Percentiles rank a stretch among this genome's conserved stretches.
These are phyloP conservation scores for Phytophthora fragariae DNA, from an alignment of 352 stramenopile genomes.

Conservation along the genomic window DNA sequence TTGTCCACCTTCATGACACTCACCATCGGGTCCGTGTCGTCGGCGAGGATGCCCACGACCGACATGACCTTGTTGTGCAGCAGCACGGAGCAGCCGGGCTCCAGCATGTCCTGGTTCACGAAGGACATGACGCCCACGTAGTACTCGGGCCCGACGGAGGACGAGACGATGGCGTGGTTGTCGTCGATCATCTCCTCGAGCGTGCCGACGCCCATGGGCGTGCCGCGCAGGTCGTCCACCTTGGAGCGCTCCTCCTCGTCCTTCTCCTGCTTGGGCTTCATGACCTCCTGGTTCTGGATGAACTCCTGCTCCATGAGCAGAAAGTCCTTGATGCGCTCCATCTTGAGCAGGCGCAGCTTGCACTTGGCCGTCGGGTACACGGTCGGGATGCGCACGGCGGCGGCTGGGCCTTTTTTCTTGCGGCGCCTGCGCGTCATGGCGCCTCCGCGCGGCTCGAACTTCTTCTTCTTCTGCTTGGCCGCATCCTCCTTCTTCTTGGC, in stretches of 20 bases:
- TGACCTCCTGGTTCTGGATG: slow-evolving; percentile 99
- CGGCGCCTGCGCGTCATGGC: slow-evolving; percentile 89
- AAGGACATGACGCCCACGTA: slow-evolving; percentile 99
- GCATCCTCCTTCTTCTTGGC: slow-evolving; percentile 93
- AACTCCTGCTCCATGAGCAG: slow-evolving; percentile 99
- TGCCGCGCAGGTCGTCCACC: slow-evolving; percentile 98
- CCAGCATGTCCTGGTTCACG: slow-evolving; percentile 99
- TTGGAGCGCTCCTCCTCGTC: slow-evolving; percentile 99
- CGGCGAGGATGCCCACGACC: slow-evolving; percentile 98
- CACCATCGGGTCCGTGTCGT: slow-evolving; percentile 99
- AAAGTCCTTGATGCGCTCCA: slow-evolving; percentile 99
- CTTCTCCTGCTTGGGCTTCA: slow-evolving; percentile 99
- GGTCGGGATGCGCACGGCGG: slow-evolving; percentile 88
- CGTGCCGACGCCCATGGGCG: slow-evolving; percentile 97
- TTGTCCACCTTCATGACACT: slow-evolving; percentile 99
- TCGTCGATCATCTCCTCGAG: slow-evolving; percentile 99
- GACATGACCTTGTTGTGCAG: slow-evolving; percentile 99
- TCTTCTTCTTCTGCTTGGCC: slow-evolving; percentile 94
- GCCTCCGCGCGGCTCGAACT: slow-evolving; percentile 90
- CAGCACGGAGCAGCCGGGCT: slow-evolving; percentile 98
- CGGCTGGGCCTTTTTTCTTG: slow-evolving; percentile 94
- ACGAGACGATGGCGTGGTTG: slow-evolving; percentile 99
- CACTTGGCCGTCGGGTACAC: slow-evolving; percentile 99
- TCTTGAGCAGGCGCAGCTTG: slow-evolving; percentile 99
- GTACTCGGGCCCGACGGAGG: slow-evolving; percentile 98